phyloP scores from a whole-genome alignment of 2,329 filamentous ascomycete genomes.

The Fusarium lateritium region DNA sequence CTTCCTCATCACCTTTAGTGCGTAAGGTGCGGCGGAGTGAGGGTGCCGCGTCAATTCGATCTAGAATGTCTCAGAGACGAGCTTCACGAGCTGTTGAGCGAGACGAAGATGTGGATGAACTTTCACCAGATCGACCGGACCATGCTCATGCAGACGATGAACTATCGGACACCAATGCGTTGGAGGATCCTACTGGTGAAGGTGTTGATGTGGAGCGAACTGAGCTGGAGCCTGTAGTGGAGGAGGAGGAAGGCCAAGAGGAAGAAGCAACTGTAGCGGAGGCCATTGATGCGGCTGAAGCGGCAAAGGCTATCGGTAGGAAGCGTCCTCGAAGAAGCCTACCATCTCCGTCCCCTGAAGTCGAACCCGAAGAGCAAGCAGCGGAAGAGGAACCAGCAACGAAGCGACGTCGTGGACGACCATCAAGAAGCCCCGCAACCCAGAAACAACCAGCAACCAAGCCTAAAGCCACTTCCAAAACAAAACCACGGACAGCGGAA shows the following conservation, averaged over 20 bases:
- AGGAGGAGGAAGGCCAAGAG: constrained; percentile 38
- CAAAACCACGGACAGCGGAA: constrained; percentile 39
- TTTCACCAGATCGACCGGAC: constrained; percentile 52
- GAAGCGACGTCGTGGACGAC: constrained; percentile 56
- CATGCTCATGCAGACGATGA: constrained; percentile 26
- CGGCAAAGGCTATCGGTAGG: constrained; percentile 58
- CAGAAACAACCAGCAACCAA: constrained; percentile 58
- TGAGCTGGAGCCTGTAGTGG: constrained; percentile 44
- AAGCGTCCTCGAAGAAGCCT: constrained; percentile 60
- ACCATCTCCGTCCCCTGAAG: constrained; percentile 59
- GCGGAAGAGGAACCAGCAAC: constrained; percentile 52
- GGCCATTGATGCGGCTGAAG: constrained; percentile 61
- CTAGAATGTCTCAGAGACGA: constrained; percentile 47
- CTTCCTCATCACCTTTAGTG: constrained; percentile 60
- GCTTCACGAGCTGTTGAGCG: constrained; percentile 36
- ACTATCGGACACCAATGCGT: constrained; percentile 17
- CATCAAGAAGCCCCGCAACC: constrained; percentile 58
- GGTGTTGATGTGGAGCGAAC: constrained; percentile 10
- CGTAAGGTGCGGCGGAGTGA: constrained; percentile 59
- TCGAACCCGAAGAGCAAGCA: constrained; percentile 55
- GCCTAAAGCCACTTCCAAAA: constrained; percentile 32
- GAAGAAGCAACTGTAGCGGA: constrained; percentile 55
- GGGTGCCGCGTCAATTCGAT: constrained; percentile 51
- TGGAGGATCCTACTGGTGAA: constrained; percentile 3
- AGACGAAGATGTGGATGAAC: constrained; percentile 51